Conservation (phyloP, 208 protist species). For the Trypanosoma melophagium region DNA sequence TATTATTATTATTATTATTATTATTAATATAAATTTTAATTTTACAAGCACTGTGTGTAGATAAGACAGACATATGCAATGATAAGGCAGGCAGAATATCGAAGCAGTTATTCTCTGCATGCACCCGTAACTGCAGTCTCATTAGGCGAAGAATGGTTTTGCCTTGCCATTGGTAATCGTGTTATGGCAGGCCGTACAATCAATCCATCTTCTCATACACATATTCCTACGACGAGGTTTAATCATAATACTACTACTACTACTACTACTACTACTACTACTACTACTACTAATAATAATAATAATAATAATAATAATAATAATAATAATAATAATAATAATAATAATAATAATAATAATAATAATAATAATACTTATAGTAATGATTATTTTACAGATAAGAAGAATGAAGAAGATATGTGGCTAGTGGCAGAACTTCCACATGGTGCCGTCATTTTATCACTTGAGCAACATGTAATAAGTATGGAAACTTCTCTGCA, state of each 20-base stretch:
- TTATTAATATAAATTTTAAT: background rate
- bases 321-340: no score
- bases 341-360: background rate
- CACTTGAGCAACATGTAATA: constrained; percentile 19
- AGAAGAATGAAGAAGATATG: background rate
- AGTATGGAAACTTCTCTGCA: no score
- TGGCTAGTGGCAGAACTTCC: constrained; percentile 21
- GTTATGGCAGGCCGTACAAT: constrained; percentile 14
- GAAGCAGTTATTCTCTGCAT: constrained; percentile 8
- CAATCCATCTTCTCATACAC: background rate
- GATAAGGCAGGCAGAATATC: background rate
- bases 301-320: no score
- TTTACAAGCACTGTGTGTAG: background rate
- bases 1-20: no score
- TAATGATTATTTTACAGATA: background rate
- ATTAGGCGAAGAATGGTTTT: constrained; percentile 12
- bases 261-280: no score
- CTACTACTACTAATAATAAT: no score
- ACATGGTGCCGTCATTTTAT: constrained; percentile 32
- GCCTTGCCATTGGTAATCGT: constrained; percentile 44
- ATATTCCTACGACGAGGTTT: no score
- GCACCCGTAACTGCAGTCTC: constrained; percentile 46
- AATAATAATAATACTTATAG: background rate
- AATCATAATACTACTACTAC: no score
- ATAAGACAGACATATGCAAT: background rate